These are phyloP conservation scores for Malus orientalis DNA, from an alignment of 306 rosid genomes.

Conservation along the genomic window DNA sequence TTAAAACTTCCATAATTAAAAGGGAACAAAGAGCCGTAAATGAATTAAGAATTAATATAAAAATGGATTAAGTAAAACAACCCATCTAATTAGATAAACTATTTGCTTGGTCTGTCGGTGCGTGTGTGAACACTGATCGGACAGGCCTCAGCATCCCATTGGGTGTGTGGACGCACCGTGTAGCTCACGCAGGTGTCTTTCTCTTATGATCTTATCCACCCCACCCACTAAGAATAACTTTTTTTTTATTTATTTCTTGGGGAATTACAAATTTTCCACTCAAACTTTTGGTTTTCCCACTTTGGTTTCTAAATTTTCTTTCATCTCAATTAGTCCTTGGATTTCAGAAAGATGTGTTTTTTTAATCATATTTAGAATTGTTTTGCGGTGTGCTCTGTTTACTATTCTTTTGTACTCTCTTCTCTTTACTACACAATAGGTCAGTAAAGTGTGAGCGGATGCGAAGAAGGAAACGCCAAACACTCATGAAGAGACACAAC, in stretches of 20 bases:
- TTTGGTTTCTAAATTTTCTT: neutral
- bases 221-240: neutral
- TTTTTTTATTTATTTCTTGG: neutral
- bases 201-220: neutral
- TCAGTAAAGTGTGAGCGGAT: fast-evolving
- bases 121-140: neutral
- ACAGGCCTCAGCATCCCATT: neutral
- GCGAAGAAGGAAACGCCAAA: too few species aligned
- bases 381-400: too few species aligned
- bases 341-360: too few species aligned
- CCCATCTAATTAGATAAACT: neutral
- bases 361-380: too few species aligned
- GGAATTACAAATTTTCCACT: neutral
- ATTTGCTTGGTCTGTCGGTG: neutral
- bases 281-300: neutral
- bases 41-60: neutral
- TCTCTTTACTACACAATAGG: too few species aligned
- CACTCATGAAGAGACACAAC: too few species aligned
- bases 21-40: neutral
- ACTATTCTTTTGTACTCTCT: too few species aligned
- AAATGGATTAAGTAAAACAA: neutral
- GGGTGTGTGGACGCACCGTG: neutral
- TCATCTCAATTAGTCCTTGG: too few species aligned
- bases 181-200: neutral
- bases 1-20: too few species aligned